These are phyloP conservation scores for Notholithocarpus densiflorus DNA, from an alignment of 306 rosid genomes.

Conservation along the genomic window DNA sequence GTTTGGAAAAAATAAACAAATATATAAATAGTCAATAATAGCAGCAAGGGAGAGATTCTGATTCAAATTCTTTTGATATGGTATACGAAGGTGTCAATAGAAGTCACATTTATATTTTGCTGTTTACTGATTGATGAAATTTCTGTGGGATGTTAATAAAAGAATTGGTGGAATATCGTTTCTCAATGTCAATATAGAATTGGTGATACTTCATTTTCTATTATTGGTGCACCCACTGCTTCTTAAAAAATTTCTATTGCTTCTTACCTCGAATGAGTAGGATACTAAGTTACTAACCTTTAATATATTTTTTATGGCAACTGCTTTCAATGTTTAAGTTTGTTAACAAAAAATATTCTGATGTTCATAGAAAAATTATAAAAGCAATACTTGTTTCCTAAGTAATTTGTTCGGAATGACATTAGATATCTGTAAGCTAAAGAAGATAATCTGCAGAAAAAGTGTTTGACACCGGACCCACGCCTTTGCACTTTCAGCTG, in stretches of 20 bases:
- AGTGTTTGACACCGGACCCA: neutral
- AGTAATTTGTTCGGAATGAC: neutral
- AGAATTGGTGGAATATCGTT: conserved; percentile 34
- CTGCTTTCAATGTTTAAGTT: too few species aligned
- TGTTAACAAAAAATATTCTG: neutral
- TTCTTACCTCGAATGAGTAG: conserved; percentile 21
- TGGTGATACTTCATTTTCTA: conserved; percentile 23
- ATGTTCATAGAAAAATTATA: neutral
- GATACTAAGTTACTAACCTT: conserved; percentile 13
- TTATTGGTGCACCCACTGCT: conserved; percentile 46
- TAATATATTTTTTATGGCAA: too few species aligned
- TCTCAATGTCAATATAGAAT: conserved; percentile 21
- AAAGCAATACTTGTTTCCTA: neutral
- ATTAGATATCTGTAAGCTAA: neutral
- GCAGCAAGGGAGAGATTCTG: conserved; percentile 33
- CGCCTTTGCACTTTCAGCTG: neutral
- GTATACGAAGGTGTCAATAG: conserved; percentile 21
- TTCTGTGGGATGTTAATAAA: conserved; percentile 22
- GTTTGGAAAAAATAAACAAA: conserved; percentile 5
- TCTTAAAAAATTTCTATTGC: conserved; percentile 32
- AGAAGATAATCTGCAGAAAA: neutral
- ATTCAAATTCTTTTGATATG: conserved; percentile 22
- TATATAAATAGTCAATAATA: conserved; percentile 19
- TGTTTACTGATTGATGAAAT: conserved; percentile 28
- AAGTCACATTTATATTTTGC: conserved; percentile 23